phyloP scores from a whole-genome alignment of 1,284 basidiomycete genomes.

The Cerioporus squamosus region DNA sequence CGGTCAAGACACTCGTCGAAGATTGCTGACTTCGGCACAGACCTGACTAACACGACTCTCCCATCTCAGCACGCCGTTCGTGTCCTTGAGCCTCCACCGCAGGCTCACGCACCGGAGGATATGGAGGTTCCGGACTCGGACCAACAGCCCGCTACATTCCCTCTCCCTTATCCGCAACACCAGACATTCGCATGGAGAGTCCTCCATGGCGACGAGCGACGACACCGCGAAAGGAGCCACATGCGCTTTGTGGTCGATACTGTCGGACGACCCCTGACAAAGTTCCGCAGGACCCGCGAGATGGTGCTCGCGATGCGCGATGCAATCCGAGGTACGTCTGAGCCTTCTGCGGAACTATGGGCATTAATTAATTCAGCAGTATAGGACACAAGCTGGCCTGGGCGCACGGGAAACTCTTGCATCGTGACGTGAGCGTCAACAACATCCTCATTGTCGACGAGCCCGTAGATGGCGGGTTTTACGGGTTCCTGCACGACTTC shows the following conservation, averaged over 20 bases:
- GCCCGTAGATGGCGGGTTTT: background rate
- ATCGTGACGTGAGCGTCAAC: constrained; percentile 21
- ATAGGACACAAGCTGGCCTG: background rate
- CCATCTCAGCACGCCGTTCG: too few relatives aligned
- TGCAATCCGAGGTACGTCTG: constrained; percentile 16
- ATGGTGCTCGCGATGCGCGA: constrained; percentile 13
- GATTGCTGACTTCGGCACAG: too few relatives aligned
- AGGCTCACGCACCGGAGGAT: too few relatives aligned
- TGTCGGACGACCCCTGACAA: constrained; percentile 13
- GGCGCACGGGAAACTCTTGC: background rate
- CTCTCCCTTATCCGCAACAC: background rate
- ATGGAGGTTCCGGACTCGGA: background rate
- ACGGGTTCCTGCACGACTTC: constrained; percentile 21
- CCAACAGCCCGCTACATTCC: background rate
- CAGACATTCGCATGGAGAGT: constrained; percentile 14
- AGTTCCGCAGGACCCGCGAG: constrained; percentile 14
- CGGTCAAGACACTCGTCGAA: too few relatives aligned
- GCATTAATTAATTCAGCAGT: background rate
- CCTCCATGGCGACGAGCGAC: background rate
- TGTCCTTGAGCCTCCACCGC: too few relatives aligned
- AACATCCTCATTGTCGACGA: constrained; percentile 18
- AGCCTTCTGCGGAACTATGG: background rate
- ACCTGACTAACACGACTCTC: too few relatives aligned
- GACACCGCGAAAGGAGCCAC: constrained; percentile 17
- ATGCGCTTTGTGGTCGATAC: constrained; percentile 17